Percentiles rank a stretch among this genome's conserved stretches.
Evolutionary conservation across 495 filamentous ascomycete species (phyloP).

Genomic region (Neurospora sp.): DNA sequence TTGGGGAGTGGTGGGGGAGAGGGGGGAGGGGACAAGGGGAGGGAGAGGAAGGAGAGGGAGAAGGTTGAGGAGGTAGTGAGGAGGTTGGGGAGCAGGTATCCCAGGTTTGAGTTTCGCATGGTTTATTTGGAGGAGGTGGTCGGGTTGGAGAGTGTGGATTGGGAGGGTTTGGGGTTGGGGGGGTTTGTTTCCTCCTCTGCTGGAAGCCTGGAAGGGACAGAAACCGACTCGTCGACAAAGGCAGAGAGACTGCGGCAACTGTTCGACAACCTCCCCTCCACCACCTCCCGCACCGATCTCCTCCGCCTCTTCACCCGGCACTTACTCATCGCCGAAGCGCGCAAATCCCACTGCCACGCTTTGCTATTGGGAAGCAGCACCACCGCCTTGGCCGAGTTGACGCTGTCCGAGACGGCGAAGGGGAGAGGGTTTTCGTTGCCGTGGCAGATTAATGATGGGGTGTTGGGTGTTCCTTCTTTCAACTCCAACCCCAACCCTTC

Average conservation of each 20-base stretch:
- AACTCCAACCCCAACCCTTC: constrained; percentile 15
- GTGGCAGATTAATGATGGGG: constrained; percentile 69
- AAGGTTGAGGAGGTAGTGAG: constrained; percentile 1
- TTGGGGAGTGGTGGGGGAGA: background rate
- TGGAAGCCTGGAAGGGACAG: too few relatives aligned
- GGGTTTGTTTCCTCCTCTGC: too few relatives aligned
- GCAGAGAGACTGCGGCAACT: constrained; percentile 42
- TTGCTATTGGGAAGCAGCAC: constrained; percentile 81
- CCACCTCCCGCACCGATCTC: constrained; percentile 70
- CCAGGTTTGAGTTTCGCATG: constrained; percentile 45
- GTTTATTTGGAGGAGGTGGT: constrained; percentile 51
- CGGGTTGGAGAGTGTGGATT: constrained; percentile 26
- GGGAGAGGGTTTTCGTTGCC: constrained; percentile 76
- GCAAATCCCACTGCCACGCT: constrained; percentile 46
- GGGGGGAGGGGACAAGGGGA: background rate
- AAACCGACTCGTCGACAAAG: background rate
- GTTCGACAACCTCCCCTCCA: constrained; percentile 49
- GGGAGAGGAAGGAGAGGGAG: background rate
- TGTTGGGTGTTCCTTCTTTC: constrained; percentile 35
- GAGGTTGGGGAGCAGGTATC: constrained; percentile 38
- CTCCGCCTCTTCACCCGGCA: constrained; percentile 55
- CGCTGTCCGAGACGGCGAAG: constrained; percentile 80
- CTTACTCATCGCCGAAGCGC: constrained; percentile 56
- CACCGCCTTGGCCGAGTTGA: constrained; percentile 76
- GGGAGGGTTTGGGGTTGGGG: constrained; percentile 5